A percentile compares a stretch with the other conserved stretches of the same genome.
Evolutionary conservation across 495 filamentous ascomycete genomes (phyloP).

Genomic region (Hypomontagnella monticulosa): DNA sequence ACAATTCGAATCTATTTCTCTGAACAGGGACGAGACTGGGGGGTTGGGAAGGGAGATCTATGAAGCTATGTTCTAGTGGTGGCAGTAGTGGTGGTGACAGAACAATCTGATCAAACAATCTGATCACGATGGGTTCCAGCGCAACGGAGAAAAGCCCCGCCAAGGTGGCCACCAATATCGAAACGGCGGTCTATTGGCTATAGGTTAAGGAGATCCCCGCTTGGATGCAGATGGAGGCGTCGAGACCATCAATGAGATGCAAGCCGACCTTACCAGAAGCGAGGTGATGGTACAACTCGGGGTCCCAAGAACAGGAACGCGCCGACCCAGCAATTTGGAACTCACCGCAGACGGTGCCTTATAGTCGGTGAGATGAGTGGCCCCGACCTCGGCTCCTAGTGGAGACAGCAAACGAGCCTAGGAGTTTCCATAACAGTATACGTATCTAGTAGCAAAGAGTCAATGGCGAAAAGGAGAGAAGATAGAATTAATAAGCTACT

Average conservation of each 20-base stretch:
- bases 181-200: slow-evolving; percentile 31
- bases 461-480: not conserved
- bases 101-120: slow-evolving; percentile 8
- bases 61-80: slow-evolving; percentile 3
- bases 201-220: slow-evolving; percentile 27
- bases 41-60: slow-evolving; percentile 17
- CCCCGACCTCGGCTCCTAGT: slow-evolving; percentile 20
- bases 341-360: slow-evolving; percentile 34
- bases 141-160: slow-evolving; percentile 41
- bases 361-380: slow-evolving; percentile 33
- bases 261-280: slow-evolving; percentile 37
- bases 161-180: slow-evolving; percentile 35
- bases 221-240: slow-evolving; percentile 40
- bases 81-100: slow-evolving; percentile 27
- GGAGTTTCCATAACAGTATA: slow-evolving; percentile 16
- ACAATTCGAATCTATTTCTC: slow-evolving; percentile 8
- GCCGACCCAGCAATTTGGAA: slow-evolving; percentile 44
- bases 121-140: slow-evolving; percentile 42
- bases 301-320: slow-evolving; percentile 39
- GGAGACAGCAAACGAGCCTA: not conserved
- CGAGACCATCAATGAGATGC: slow-evolving; percentile 38
- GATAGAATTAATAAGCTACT: not conserved
- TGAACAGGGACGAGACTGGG: slow-evolving; percentile 11
- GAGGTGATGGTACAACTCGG: slow-evolving; percentile 22
- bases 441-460: slow-evolving; percentile 16